Evolutionary conservation across 2,329 filamentous ascomycete genomes (phyloP), one percentile per base, ranked within the genome.

Genomic region (Scedosporium dehoogii): DNA sequence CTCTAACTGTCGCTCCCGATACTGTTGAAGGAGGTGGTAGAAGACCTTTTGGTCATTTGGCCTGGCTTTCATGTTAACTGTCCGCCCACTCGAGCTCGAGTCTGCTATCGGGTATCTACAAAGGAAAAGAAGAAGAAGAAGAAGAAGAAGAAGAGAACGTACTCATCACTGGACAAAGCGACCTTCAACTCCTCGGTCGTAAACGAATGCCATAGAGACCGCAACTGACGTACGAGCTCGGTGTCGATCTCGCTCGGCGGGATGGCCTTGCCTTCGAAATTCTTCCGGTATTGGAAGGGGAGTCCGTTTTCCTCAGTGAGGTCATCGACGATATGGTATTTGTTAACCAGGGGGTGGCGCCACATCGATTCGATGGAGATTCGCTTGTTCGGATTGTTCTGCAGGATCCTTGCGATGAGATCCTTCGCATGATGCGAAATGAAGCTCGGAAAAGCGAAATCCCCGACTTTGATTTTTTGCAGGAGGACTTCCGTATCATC

Each of bases 31-130:
- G 21, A 96, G 83, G 74, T 86, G 89, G 73, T 97, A 99, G 73
- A 97, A 97, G 67, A 93, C 82, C 70, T 96, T 96, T 71, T 97
- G 92, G 62, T 96, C 91, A 66, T 96, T 97, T 4, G 84, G 79
- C 66, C 89, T 93, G 38, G n/a, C 58, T 53, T 65, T 48, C n/a
- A 21, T 33, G 21, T 38, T 46, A 44, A n/a, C 5, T 29, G 67
- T 74, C 65, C 74, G 70, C 29, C 18, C 3, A 38, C 12, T 16
- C 5, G 51, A 48, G 12, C 29, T 3, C 42, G 25, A 62, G 6
- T 25, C 51, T 25, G 41, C 33, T 25, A 27, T 53, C 33, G 44
- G 23, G 59, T 48, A 33, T 29, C 18, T 25, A 48, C 27, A n/a
- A 51, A 16, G 2, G 14, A 6, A 14, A 12, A 29, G n/a, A 27